Base-by-base conservation (phyloP, 2,329 filamentous ascomycete genomes). In the Remersonia thermophila region DNA sequence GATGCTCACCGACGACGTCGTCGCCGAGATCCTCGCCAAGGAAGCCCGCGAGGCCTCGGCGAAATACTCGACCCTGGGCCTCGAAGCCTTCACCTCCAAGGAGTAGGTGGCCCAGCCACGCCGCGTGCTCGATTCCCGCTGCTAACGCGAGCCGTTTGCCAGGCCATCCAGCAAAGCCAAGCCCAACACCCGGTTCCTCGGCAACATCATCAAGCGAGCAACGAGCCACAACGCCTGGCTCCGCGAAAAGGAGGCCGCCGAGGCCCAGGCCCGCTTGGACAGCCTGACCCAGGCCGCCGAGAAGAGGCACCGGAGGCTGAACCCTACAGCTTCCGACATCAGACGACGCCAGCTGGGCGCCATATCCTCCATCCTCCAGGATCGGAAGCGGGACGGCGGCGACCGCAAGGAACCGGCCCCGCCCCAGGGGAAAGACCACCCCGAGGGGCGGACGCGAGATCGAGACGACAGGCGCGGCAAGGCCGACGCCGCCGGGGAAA, bases 101-200 rank as follows among this genome's bases (percentile, higher is more conserved):
- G 68, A 69, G 66, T 70, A 60, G 51, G 59, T 50, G 28, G 36
- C n/a, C n/a, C n/a, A n/a, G n/a, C n/a, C 40, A 35, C 14, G n/a
- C 16, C 9, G 15, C 14, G n/a, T n/a, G n/a, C n/a, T n/a, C n/a
- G n/a, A n/a, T n/a, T 23, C 20, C 20, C 9, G 20, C 20, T 23
- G 20, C 20, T 23, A 23, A 23, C 20, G 20, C 20, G 20, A 5
- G 20, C 20, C 5, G 5, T 5, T 23, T 23, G 20, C 5, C 20
- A 85, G 74, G 51, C 73, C 77, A 39, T 60, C 71, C 31, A 71
- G 72, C 47, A 73, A 78, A 44, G 84, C 83, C 1, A 95, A 89
- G 55, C 87, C 89, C 3, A 96, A 98, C 51, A 95, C 83, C 0
- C 73, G 82, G 25, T 96, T 96, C 54, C 63, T 98, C 29, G 78